phyloP scores from a whole-genome alignment of 1,284 basidiomycete genomes.

The Leccinum subrobustum region DNA sequence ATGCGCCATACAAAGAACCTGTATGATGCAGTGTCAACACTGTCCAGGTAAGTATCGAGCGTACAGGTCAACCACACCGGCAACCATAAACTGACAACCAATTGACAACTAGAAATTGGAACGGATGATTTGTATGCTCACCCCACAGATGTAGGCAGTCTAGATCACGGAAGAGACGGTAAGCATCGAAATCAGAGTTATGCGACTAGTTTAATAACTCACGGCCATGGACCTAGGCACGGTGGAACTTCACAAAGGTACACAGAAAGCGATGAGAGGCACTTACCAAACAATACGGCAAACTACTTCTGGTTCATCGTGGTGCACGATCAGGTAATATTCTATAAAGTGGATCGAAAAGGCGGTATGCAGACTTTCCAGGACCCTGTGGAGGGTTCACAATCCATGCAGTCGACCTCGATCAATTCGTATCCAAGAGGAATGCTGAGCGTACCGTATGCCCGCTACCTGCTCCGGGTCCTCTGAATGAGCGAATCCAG shows the following conservation, averaged over 20 bases:
- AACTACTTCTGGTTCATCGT: not conserved
- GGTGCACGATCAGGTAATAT: constrained; percentile 12
- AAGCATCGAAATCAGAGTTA: not conserved
- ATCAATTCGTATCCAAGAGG: not conserved
- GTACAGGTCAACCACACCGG: constrained; percentile 4
- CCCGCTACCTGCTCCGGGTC: too few species aligned
- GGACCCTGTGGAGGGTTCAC: not conserved
- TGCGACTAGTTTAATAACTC: not conserved
- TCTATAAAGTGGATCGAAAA: constrained; percentile 11
- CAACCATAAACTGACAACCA: constrained; percentile 3
- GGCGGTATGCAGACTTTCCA: constrained; percentile 6
- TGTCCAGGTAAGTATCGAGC: not conserved
- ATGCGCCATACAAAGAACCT: constrained; percentile 16
- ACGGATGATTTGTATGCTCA: not conserved
- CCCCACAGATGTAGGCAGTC: constrained; percentile 6
- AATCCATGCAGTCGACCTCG: not conserved
- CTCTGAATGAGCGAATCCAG: too few species aligned
- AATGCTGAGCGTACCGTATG: too few species aligned
- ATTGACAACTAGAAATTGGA: not conserved
- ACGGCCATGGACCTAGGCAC: constrained; percentile 7
- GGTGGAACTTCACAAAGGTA: not conserved
- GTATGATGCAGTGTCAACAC: not conserved
- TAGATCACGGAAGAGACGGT: not conserved
- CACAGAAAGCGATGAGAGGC: too few species aligned
- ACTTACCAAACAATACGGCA: constrained; percentile 4